Evolutionary conservation across 139 green algal genomes (phyloP).

Genomic region (Eudorina sp.): DNA sequence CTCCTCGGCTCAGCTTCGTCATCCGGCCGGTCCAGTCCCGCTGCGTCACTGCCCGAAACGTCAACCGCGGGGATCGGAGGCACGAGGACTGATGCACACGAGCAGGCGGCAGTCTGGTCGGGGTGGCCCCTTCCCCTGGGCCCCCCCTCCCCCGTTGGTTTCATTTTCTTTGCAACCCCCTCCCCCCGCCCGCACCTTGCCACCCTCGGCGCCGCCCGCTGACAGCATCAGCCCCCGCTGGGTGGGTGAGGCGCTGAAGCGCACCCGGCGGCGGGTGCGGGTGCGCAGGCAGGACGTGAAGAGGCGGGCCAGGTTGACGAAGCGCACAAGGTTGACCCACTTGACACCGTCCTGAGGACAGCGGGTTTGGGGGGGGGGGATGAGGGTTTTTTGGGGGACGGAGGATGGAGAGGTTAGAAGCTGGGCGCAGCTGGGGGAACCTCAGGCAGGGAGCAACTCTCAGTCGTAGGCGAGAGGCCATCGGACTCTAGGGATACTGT

Average conservation of each 20-base stretch:
- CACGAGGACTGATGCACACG: neutral
- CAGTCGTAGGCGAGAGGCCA: too few species aligned
- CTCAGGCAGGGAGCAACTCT: too few species aligned
- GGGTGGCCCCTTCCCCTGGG: neutral
- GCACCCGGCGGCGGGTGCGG: neutral
- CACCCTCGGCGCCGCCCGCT: neutral
- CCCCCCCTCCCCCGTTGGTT: neutral
- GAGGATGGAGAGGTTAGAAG: too few species aligned
- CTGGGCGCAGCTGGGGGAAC: too few species aligned
- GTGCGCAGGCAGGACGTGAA: conserved; percentile 28
- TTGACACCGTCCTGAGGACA: conserved; percentile 30
- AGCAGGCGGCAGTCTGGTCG: neutral
- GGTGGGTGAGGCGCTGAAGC: neutral
- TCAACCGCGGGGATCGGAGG: too few species aligned
- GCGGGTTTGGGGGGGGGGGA: too few species aligned
- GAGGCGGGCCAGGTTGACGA: conserved; percentile 12
- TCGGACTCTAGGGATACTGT: too few species aligned
- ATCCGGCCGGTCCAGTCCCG: too few species aligned
- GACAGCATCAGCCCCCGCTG: neutral
- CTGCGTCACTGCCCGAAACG: too few species aligned
- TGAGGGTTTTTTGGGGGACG: too few species aligned
- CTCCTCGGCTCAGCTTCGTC: too few species aligned
- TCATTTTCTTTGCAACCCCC: neutral
- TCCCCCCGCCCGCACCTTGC: neutral
- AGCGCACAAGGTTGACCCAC: conserved; percentile 37